Evolutionary conservation across 2,329 filamentous ascomycete species (phyloP).

Genomic region (Coleophoma eucalyptorum): DNA sequence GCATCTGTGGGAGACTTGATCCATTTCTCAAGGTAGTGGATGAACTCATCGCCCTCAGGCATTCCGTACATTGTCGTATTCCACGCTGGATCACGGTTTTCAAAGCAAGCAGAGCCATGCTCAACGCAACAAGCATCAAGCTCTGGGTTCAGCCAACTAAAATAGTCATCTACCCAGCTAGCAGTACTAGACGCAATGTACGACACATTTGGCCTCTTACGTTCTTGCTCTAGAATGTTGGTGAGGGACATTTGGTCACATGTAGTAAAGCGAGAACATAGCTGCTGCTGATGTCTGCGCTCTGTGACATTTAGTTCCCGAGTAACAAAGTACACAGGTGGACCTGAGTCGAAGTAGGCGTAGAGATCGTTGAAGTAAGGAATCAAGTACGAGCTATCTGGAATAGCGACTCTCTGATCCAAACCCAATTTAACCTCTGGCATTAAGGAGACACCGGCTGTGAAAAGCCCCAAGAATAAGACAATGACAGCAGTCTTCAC

Average conservation of each 20-base stretch:
- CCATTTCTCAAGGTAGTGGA: constrained; percentile 82
- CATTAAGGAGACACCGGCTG: constrained; percentile 78
- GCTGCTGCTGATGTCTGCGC: constrained; percentile 71
- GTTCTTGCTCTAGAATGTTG: constrained; percentile 90
- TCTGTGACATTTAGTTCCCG: constrained; percentile 75
- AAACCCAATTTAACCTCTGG: constrained; percentile 83
- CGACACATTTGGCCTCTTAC: constrained; percentile 82
- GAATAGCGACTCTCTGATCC: constrained; percentile 92
- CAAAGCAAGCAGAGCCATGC: constrained; percentile 71
- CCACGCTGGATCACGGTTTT: constrained; percentile 73
- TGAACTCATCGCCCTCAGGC: constrained; percentile 90
- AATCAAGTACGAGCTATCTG: constrained; percentile 90
- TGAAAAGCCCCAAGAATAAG: constrained; percentile 83
- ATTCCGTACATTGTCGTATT: constrained; percentile 87
- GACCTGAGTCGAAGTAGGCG: constrained; percentile 84
- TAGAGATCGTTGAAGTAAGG: constrained; percentile 96
- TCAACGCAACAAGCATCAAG: constrained; percentile 75
- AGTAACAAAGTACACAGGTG: constrained; percentile 95
- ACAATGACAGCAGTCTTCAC: constrained; percentile 74
- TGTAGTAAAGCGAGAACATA: constrained; percentile 88
- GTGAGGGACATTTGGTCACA: constrained; percentile 81
- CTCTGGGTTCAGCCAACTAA: constrained; percentile 91
- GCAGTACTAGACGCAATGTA: constrained; percentile 87
- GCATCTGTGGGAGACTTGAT: constrained; percentile 74
- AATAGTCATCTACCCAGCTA: constrained; percentile 96